A percentile compares a stretch with the other conserved stretches of the same genome.
Conservation (phyloP, 345 rosid genomes). For the Capsella bursapastoris region DNA sequence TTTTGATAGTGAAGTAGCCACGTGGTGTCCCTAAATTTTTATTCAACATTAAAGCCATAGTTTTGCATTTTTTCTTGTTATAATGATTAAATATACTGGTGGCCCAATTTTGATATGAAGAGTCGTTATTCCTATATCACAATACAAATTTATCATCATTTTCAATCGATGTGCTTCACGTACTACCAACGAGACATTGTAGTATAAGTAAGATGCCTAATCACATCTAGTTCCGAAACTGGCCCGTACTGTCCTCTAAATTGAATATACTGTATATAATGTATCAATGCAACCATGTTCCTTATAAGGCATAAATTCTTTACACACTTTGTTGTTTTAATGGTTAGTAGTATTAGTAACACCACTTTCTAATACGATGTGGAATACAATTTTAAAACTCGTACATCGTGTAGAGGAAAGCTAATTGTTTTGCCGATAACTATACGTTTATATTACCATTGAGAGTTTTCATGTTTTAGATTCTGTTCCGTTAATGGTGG, state of each 20-base stretch:
- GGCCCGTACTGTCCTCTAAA: background rate
- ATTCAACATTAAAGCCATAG: background rate
- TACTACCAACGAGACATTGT: conserved; percentile 30
- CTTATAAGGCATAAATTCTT: conserved; percentile 23
- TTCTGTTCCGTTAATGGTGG: too few relatives aligned
- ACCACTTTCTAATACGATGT: background rate
- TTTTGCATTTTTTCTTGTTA: background rate
- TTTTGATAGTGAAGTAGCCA: conserved; percentile 14
- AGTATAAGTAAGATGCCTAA: background rate
- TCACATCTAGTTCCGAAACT: too few relatives aligned
- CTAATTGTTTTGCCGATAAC: too few relatives aligned
- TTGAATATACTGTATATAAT: conserved; percentile 15
- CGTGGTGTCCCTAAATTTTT: background rate
- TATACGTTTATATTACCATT: too few relatives aligned
- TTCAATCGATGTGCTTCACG: background rate
- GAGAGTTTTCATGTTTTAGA: too few relatives aligned
- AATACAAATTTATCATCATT: conserved; percentile 30
- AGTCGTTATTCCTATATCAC: conserved; percentile 1
- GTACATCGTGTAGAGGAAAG: too few relatives aligned
- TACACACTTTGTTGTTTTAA: conserved; percentile 12
- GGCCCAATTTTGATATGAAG: background rate
- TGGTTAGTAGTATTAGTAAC: background rate
- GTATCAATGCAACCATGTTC: conserved; percentile 13
- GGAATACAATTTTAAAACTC: background rate
- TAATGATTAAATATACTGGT: background rate